Evolutionary conservation across 108 stramenopile species (phyloP), one percentile per base, ranked within the genome.

Genomic region (Nitzschia palea): DNA sequence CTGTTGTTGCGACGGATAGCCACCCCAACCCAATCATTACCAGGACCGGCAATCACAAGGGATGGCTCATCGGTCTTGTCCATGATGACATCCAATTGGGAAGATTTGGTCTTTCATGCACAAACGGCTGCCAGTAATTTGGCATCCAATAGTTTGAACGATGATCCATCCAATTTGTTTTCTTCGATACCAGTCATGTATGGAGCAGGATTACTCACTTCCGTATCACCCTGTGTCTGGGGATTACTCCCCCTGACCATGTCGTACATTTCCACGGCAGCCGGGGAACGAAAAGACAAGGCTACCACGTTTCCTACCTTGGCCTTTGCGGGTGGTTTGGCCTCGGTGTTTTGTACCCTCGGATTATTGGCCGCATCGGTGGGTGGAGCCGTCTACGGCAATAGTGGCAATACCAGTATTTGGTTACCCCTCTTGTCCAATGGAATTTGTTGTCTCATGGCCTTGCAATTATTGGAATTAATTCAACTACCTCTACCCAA

Each of bases 231-330:
- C 1, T 93, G 91, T 60, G 88, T 88, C 0, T 76, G 88, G 79
- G 91, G 88, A 0, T 56, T 93, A 9, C 76, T 93, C 9, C 91
- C 91, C 0, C 72, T 93, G 26, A 93, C 91, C 17, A 74, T 89
- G 34, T 80, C 80, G 2, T 87, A 86, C 67, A 87, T 88, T 40
- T 70, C 84, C 40, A 79, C 59, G 9, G 88, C 91, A 26, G 83
- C 86, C 0, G 76, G 85, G 42, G 76, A 86, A 62, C 67, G 85
- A 8, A 48, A 81, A 44, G 90, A 91, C 66, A 79, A 78, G 53
- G 62, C 54, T 14, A 83, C 86, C 14, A 44, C 74, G 3, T 55
- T 87, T 2, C 91, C 91, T 0, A 88, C 91, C 2, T 26, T 89
- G 60, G 82, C 63, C 17, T 77, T 83, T 65, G 76, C 80, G 4